Conservation (phyloP, 345 rosid genomes). For the Citrus reticulata region DNA sequence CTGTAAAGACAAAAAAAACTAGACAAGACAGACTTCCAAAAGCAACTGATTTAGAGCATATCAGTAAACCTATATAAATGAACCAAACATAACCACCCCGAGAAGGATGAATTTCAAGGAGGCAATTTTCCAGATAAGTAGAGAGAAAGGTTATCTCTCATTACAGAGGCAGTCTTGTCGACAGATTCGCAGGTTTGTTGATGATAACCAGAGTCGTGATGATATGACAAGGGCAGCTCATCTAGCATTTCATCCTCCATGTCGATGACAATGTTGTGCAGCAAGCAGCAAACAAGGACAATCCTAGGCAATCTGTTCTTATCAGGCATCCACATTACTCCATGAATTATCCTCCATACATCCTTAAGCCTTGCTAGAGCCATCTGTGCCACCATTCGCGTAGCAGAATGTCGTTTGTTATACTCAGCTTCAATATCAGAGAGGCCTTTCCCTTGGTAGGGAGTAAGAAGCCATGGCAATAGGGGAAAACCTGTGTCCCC, state of each 20-base stretch:
- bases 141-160: slow-evolving; percentile 50
- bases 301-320: slow-evolving; percentile 58
- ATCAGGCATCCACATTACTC: slow-evolving; percentile 80
- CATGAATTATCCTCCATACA: slow-evolving; percentile 72
- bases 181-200: slow-evolving; percentile 43
- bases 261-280: slow-evolving; percentile 65
- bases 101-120: slow-evolving; percentile 14
- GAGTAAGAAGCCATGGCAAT: slow-evolving; percentile 63
- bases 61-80: not conserved
- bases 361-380: slow-evolving; percentile 68
- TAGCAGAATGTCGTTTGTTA: slow-evolving; percentile 53
- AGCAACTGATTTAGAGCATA: not conserved
- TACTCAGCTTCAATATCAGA: slow-evolving; percentile 41
- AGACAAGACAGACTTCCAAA: not conserved
- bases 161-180: slow-evolving; percentile 33
- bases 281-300: slow-evolving; percentile 66
- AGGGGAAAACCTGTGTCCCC: slow-evolving; percentile 64
- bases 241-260: slow-evolving; percentile 48
- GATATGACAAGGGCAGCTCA: slow-evolving; percentile 38
- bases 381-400: slow-evolving; percentile 43
- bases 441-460: slow-evolving; percentile 51
- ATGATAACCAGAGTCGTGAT: slow-evolving; percentile 50
- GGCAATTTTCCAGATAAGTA: slow-evolving; percentile 37
- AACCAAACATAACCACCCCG: not conserved
- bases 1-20: not conserved